These are phyloP conservation scores for Eremothecium cymbalariae DNA, from an alignment of 1,139 yeast species.

Conservation along the genomic window DNA sequence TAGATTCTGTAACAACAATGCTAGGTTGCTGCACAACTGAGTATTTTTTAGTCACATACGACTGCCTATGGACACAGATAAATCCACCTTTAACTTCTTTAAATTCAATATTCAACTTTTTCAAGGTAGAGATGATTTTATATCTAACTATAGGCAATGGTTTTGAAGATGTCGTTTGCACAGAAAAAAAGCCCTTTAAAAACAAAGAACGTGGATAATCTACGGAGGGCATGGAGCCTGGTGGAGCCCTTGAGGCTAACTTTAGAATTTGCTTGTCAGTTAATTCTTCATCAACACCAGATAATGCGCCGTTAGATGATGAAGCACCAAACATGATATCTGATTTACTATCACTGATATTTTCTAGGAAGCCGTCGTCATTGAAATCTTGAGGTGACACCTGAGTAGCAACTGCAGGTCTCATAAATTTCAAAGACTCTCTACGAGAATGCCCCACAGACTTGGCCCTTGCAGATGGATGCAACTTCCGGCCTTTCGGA, in stretches of 20 bases:
- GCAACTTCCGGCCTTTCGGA: conserved; percentile 39
- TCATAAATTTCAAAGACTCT: conserved; percentile 41
- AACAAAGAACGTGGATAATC: conserved; percentile 88
- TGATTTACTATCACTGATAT: conserved; percentile 57
- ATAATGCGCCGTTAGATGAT: background rate
- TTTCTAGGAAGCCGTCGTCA: conserved; percentile 56
- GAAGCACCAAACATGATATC: conserved; percentile 5
- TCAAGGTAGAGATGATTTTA: conserved; percentile 72
- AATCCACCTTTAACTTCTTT: conserved; percentile 94
- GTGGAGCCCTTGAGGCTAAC: conserved; percentile 61
- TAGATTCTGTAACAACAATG: conserved; percentile 13
- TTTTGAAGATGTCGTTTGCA: conserved; percentile 90
- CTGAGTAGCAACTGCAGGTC: conserved; percentile 35
- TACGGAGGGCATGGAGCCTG: conserved; percentile 85
- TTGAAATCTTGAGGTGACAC: conserved; percentile 46
- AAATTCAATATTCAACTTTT: conserved; percentile 68
- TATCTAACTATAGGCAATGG: conserved; percentile 83
- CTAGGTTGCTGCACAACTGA: conserved; percentile 14
- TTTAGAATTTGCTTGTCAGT: conserved; percentile 59
- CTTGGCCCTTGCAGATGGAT: conserved; percentile 85
- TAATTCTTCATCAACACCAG: conserved; percentile 29
- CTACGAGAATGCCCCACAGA: conserved; percentile 76
- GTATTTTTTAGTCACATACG: conserved; percentile 11
- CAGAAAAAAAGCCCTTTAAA: conserved; percentile 90
- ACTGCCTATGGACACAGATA: conserved; percentile 56